Evolutionary conservation across 2,329 filamentous ascomycete species (phyloP).

Genomic region (Pyricularia sp.): DNA sequence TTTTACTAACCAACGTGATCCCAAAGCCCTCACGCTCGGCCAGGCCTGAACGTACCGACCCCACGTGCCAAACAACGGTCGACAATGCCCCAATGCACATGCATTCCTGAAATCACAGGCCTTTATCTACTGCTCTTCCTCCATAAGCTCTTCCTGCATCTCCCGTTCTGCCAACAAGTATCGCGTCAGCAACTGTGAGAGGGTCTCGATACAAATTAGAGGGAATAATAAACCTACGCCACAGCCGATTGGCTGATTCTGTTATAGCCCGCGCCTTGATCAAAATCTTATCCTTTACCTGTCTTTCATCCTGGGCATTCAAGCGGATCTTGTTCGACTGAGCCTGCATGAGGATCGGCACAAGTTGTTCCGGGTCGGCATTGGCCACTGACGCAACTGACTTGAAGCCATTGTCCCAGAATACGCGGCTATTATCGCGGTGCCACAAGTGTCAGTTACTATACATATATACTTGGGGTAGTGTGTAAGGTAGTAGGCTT

Average conservation of each 20-base stretch:
- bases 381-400: slow-evolving; percentile 60
- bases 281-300: slow-evolving; percentile 54
- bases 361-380: slow-evolving; percentile 56
- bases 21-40: too few species aligned
- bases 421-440: slow-evolving; percentile 33
- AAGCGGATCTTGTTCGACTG: slow-evolving; percentile 56
- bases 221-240: slow-evolving; percentile 39
- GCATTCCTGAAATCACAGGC: not conserved
- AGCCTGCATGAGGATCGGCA: slow-evolving; percentile 65
- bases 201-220: not conserved
- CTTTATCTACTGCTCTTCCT: slow-evolving; percentile 5
- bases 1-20: too few species aligned
- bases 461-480: not conserved
- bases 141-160: slow-evolving; percentile 13
- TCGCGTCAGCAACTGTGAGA: not conserved
- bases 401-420: slow-evolving; percentile 70
- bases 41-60: too few species aligned
- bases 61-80: not conserved
- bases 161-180: slow-evolving; percentile 10
- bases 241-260: slow-evolving; percentile 58
- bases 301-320: slow-evolving; percentile 45
- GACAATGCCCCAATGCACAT: not conserved
- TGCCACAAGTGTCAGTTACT: slow-evolving; percentile 1
- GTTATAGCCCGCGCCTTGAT: slow-evolving; percentile 60
- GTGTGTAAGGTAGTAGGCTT: slow-evolving; percentile 15